These are phyloP conservation scores for Rhizopogon salebrosus DNA, from an alignment of 768 basidiomycete species.

Conservation along the genomic window DNA sequence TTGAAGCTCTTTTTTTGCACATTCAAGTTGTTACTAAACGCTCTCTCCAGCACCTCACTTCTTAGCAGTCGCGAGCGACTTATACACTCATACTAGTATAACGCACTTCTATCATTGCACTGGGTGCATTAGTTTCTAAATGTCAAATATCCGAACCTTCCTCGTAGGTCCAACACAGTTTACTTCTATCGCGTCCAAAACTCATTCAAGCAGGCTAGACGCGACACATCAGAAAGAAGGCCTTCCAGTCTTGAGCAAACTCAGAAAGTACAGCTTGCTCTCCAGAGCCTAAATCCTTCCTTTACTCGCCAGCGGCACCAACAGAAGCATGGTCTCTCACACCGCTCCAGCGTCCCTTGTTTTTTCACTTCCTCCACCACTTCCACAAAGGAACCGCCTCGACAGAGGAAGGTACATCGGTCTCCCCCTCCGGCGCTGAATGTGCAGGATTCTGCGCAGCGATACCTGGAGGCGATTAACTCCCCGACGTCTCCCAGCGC, in stretches of 20 bases:
- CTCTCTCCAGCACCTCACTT: too few relatives aligned
- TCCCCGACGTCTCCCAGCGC: neutral
- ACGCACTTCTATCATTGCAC: too few relatives aligned
- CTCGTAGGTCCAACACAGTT: neutral
- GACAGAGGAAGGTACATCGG: neutral
- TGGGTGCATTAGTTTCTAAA: neutral
- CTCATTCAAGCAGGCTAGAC: neutral
- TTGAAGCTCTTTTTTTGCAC: too few relatives aligned
- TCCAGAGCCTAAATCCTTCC: neutral
- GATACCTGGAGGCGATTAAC: too few relatives aligned
- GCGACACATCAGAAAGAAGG: neutral
- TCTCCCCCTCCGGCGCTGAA: neutral
- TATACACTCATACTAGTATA: too few relatives aligned
- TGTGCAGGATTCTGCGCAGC: neutral
- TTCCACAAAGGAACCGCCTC: neutral
- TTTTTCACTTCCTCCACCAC: neutral
- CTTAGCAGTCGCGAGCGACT: too few relatives aligned
- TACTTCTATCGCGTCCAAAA: neutral
- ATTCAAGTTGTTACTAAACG: too few relatives aligned
- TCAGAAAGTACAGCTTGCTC: neutral
- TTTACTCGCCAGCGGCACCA: neutral
- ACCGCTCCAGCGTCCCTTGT: neutral
- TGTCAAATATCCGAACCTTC: neutral
- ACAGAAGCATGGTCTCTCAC: neutral
- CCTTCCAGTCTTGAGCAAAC: neutral